Base-by-base conservation (phyloP, 192 early-diverging fungal species). In the Backusella liffmaniae region DNA sequence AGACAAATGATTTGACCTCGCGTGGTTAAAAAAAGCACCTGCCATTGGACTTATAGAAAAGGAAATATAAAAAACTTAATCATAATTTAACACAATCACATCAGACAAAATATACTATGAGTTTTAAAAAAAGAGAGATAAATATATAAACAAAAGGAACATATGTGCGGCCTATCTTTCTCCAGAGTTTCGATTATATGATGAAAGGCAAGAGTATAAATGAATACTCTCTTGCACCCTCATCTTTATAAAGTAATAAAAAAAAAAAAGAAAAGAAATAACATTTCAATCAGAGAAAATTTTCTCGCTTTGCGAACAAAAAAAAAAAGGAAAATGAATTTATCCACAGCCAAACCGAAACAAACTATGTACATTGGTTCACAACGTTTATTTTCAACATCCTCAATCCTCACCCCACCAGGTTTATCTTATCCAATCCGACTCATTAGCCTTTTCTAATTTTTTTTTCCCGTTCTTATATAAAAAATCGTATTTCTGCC, bases 401-500 rank as follows among this genome's bases (percentile, higher is more conserved):
- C 67, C 35, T 69, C 35, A 37, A 69, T 8, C 36, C 16, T 49
- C 46, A n/a, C 46, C 46, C 34, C 34, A 39, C 34, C 67, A 21
- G 16, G 18, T 34, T 69, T 69, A 69, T 69, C 67, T 69, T 69
- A 12, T 69, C 67, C 67, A 69, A 41, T 69, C 67, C 67, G 67
- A 69, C 67, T 69, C 16, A 35, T 67, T 5, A 67, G 9, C 30
- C 15, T 37, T 37, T 37, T 35, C 67, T 23, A 68, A 3, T 69
- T 69, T 67, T 69, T 68, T 69, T 37, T 68, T 68, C n/a, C 32
- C 34, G 35, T 39, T 37, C n/a, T 37, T 37, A 41, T 69, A 69
- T 37, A 69, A 62, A 59, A 62, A 9, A 13, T 62, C 23, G 8
- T 23, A 62, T 62, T 62, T 62, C 56, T 62, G 12, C 12, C 8